phyloP scores from a whole-genome alignment of 805 yeast species.

The Maudiozyma bulderi region DNA sequence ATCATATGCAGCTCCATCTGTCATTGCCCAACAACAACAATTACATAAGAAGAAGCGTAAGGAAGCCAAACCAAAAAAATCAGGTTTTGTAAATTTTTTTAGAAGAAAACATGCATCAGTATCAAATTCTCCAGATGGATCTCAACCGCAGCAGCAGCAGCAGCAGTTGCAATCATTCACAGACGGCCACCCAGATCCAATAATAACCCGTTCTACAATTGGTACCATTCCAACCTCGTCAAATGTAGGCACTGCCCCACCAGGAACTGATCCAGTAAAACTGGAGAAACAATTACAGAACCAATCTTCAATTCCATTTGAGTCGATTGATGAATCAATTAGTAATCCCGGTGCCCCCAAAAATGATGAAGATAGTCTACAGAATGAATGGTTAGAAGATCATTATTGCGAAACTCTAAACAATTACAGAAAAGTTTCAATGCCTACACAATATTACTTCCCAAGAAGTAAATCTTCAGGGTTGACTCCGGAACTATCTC shows the following conservation, averaged over 20 bases:
- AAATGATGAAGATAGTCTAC: conserved; percentile 3
- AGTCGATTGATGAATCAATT: background rate
- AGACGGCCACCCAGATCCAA: background rate
- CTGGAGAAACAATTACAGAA: background rate
- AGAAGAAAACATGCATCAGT: conserved; percentile 16
- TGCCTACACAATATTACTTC: conserved; percentile 19
- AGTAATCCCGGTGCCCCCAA: background rate
- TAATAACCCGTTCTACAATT: background rate
- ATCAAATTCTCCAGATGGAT: background rate
- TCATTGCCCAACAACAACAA: background rate
- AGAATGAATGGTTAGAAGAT: conserved; percentile 22
- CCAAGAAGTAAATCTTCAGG: conserved; percentile 1
- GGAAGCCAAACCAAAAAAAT: conserved; percentile 7
- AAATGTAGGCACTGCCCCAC: background rate
- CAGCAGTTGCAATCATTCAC: background rate
- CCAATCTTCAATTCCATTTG: background rate
- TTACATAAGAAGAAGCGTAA: background rate
- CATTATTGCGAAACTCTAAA: conserved; percentile 15
- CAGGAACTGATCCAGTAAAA: background rate
- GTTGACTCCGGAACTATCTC: background rate
- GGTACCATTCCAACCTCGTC: background rate
- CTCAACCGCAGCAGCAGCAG: background rate
- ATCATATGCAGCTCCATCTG: background rate
- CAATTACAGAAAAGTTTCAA: conserved; percentile 17
- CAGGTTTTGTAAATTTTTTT: conserved; percentile 23